These are phyloP conservation scores for Lactarius sp. DNA, from an alignment of 768 basidiomycete genomes.

Conservation along the genomic window DNA sequence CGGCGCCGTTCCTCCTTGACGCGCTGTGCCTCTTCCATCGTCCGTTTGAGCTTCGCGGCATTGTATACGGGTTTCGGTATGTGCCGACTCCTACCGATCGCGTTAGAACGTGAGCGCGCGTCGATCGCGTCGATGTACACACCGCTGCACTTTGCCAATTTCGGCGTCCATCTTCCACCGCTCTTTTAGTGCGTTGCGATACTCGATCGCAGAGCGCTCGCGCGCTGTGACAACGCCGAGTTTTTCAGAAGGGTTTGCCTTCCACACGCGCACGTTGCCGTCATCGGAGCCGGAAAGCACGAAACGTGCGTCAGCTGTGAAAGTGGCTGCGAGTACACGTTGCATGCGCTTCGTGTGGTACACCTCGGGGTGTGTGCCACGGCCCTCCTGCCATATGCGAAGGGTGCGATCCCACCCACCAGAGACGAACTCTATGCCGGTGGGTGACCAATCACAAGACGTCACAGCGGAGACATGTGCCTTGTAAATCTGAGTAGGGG, in stretches of 20 bases:
- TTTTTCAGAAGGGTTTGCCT: conserved; percentile 87
- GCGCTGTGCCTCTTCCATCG: conserved; percentile 84
- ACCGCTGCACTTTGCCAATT: conserved; percentile 79
- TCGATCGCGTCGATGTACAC: conserved; percentile 29
- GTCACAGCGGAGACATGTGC: conserved; percentile 96
- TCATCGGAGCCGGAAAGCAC: conserved; percentile 90
- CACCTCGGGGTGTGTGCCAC: conserved; percentile 76
- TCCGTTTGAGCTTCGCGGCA: conserved; percentile 79
- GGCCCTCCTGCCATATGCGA: conserved; percentile 86
- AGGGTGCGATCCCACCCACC: conserved; percentile 96
- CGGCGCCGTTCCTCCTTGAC: conserved; percentile 93
- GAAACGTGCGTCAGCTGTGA: conserved; percentile 87
- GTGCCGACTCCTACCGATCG: conserved; percentile 57
- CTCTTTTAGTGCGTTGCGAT: conserved; percentile 81
- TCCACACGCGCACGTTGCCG: conserved; percentile 94
- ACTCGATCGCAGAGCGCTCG: conserved; percentile 89
- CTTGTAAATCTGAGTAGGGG: conserved; percentile 92
- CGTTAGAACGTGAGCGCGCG: conserved; percentile 1
- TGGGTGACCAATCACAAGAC: conserved; percentile 97
- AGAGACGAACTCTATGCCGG: conserved; percentile 91
- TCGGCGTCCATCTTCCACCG: conserved; percentile 84
- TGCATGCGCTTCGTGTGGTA: conserved; percentile 99
- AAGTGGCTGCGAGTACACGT: conserved; percentile 83
- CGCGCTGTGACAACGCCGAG: conserved; percentile 86
- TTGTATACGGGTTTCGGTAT: conserved; percentile 90